A percentile compares a stretch with the other conserved stretches of the same genome.
Conservation (phyloP, 805 yeast species). For the Teunomyces stri region DNA sequence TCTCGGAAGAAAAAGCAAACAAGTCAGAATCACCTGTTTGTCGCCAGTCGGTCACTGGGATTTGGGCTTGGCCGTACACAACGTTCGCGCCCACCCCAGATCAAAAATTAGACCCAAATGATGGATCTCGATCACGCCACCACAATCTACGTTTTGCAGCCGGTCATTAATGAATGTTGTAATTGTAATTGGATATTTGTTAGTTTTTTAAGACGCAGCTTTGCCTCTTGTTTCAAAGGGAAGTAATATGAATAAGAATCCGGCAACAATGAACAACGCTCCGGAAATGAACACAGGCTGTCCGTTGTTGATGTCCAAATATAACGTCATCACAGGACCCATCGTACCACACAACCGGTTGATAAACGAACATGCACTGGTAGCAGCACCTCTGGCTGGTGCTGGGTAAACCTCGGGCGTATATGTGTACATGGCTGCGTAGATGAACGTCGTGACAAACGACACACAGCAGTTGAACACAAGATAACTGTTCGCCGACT, state of each 20-base stretch:
- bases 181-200: too few relatives aligned
- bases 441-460: conserved; percentile 4
- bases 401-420: conserved; percentile 12
- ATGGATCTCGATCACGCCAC: neutral
- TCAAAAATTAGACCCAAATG: neutral
- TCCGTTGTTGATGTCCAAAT: conserved; percentile 11
- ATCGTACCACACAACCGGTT: conserved; percentile 4
- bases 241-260: neutral
- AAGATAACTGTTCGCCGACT: conserved; percentile 1
- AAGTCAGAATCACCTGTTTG: neutral
- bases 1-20: neutral
- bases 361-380: conserved; percentile 8
- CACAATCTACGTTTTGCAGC: neutral
- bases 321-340: conserved; percentile 5
- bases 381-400: conserved; percentile 10
- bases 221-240: conserved; percentile 10
- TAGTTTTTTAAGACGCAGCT: conserved; percentile 4
- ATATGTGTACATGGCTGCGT: conserved; percentile 10
- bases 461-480: conserved; percentile 4
- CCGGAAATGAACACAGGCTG: conserved; percentile 12
- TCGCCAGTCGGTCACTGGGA: too few relatives aligned
- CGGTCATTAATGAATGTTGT: neutral
- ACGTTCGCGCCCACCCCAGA: neutral
- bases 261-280: conserved; percentile 7
- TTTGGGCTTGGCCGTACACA: too few relatives aligned